phyloP scores from a whole-genome alignment of 2,329 filamentous ascomycete species.

The Aspergillus bombycis region DNA sequence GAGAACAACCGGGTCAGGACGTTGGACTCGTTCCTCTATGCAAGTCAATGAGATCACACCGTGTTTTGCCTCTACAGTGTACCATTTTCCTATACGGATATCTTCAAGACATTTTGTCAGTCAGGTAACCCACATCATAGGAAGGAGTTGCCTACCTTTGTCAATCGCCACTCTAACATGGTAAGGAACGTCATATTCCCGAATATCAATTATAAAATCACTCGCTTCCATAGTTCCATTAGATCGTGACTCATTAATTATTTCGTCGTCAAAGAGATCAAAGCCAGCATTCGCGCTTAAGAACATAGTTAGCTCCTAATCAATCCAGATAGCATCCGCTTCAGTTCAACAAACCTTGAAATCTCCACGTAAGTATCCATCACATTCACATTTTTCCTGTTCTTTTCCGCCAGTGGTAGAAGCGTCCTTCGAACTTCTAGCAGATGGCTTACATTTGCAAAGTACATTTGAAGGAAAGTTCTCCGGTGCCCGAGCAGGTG shows the following conservation, averaged over 20 bases:
- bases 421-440: conserved; percentile 82
- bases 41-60: conserved; percentile 81
- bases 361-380: conserved; percentile 99
- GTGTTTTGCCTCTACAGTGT: conserved; percentile 91
- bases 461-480: conserved; percentile 83
- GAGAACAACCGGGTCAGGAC: conserved; percentile 95
- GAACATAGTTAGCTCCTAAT: conserved; percentile 26
- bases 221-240: conserved; percentile 84
- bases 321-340: background rate
- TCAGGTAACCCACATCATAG: background rate
- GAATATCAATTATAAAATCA: conserved; percentile 97
- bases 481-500: conserved; percentile 88
- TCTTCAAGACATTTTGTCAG: conserved; percentile 57
- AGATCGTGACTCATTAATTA: conserved; percentile 77
- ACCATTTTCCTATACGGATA: conserved; percentile 96
- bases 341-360: conserved; percentile 63
- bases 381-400: conserved; percentile 92
- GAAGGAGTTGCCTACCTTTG: conserved; percentile 59
- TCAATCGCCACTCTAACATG: conserved; percentile 99
- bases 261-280: conserved; percentile 92
- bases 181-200: conserved; percentile 99
- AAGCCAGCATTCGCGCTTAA: conserved; percentile 75
- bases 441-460: conserved; percentile 84
- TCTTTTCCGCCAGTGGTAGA: conserved; percentile 90
- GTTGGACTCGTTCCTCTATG: conserved; percentile 83